Base-by-base conservation (phyloP, 2,329 filamentous ascomycete genomes). In the Aspergillus eucalypticola region DNA sequence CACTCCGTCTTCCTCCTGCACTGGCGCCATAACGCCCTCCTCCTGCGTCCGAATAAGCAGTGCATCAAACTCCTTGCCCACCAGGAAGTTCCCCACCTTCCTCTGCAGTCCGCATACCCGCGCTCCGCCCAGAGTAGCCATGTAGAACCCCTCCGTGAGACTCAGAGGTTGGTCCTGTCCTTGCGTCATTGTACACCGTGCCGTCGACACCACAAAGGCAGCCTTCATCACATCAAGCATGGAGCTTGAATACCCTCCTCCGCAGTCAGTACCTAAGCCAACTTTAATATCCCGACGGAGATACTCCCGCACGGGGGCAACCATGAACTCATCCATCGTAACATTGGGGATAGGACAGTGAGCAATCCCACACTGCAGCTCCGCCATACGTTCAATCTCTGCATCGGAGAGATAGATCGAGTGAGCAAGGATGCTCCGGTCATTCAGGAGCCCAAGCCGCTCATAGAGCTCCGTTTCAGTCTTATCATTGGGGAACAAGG, bases 291-390 rank as follows among this genome's bases (percentile, higher is more conserved):
- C 85, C 1, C 78, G 75, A 0, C 77, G 71, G 5, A 89, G 74
- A 56, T 88, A 87, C 23, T 85, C 80, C 1, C 84, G 79, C 6
- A 89, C 76, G 0, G 74, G 85, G 0, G 85, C 86, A 0, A 82
- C 82, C 86, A 87, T 76, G 19, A 84, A 87, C 15, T 82, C 84
- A 2, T 84, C 83, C 62, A 74, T 69, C 0, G 84, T 87, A 75
- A 87, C 88, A 70, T 89, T 89, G 8, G 86, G 80, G 1, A 86
- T 81, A 0, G 87, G 87, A 60, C 87, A 89, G 67, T 89, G 87
- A 0, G 86, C 85, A 1, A 89, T 78, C 17, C 86, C 86, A 63
- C 86, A 88, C 0, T 73, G 72, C 8, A 85, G 74, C 8, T 75
- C 70, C 13, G 72, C 19, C 5, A 65, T 35, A 2, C 56, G 55